Base-by-base conservation (phyloP, 768 basidiomycete genomes). In the Cystofilobasidium macerans region DNA sequence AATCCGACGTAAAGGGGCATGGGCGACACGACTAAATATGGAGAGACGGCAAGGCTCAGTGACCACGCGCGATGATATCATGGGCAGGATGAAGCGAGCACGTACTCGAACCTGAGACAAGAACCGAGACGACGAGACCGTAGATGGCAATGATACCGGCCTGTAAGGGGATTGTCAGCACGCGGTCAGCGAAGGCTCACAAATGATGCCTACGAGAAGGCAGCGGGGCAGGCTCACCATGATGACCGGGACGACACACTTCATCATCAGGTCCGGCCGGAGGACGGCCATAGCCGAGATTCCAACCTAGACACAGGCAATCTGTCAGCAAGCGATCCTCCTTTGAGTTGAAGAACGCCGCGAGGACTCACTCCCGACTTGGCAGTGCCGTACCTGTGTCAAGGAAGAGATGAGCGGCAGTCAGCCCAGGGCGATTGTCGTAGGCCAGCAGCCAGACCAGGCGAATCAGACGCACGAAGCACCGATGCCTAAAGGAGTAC, bases 261-360 rank as follows among this genome's bases (percentile, higher is more conserved):
- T 91, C 89, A 97, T 93, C 63, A 76, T 64, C 38, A 75, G 81
- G 81, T 94, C 93, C 60, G 93, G 94, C 69, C 92, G 85, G 66
- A 95, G 85, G 71, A 94, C 89, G 64, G 93, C 90, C 95, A 95
- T 98, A 71, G 95, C 93, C 64, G 91, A 87, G 71, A 95, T 90
- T 73, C 91, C 90, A 51, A 72, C 69, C 69, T 71, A 22, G 32
- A 28, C 14, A 5, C 14, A 36, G 61, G 16, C 11, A 32, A 32
- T 3, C 18, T 28, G 65, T 42, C 65, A 60, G 48, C 48, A 64
- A 18, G 36, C 5, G 16, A n/a, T 9, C 14, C 30, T n/a, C 4
- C 22, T 36, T n/a, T 28, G 13, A 33, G 1, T 22, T 28, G n/a
- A 11, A 36, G 35, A 5, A 14, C 16, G 22, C 28, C 20, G 16